Conservation (phyloP, 2,329 filamentous ascomycete species). For the Exophiala dermatitidis region DNA sequence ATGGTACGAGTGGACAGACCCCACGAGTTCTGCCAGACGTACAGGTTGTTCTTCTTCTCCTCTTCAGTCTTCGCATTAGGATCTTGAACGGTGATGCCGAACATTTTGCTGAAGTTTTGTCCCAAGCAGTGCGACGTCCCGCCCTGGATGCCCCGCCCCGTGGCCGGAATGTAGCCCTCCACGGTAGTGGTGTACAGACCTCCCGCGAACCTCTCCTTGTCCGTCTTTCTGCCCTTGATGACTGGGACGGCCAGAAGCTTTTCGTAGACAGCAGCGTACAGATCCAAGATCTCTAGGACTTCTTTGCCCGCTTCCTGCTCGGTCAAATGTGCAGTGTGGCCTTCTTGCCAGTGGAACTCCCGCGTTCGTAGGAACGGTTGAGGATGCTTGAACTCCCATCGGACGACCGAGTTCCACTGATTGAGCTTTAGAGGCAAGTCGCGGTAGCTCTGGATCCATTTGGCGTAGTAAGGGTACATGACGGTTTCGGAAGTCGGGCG, state of each 20-base stretch:
- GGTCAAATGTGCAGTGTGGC: constrained; percentile 85
- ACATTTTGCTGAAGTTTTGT: constrained; percentile 99
- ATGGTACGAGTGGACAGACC: constrained; percentile 94
- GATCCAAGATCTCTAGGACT: constrained; percentile 85
- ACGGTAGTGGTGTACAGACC: constrained; percentile 95
- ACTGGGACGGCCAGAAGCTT: constrained; percentile 90
- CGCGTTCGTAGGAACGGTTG: constrained; percentile 80
- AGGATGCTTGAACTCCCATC: constrained; percentile 95
- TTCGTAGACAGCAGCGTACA: constrained; percentile 88
- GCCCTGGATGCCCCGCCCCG: constrained; percentile 92
- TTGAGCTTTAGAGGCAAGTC: constrained; percentile 91
- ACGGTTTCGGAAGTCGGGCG: constrained; percentile 66
- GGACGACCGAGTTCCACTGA: constrained; percentile 93
- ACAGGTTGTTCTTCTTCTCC: constrained; percentile 60
- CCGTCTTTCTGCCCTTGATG: constrained; percentile 87
- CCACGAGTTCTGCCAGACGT: constrained; percentile 99
- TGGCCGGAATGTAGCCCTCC: constrained; percentile 92
- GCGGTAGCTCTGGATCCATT: constrained; percentile 94
- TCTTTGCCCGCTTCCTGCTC: constrained; percentile 74
- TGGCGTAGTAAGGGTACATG: constrained; percentile 93
- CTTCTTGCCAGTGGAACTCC: constrained; percentile 98
- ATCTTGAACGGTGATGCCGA: constrained; percentile 94
- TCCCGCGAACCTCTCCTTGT: constrained; percentile 96
- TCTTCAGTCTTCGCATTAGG: constrained; percentile 63
- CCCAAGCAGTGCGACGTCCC: constrained; percentile 90